These are phyloP conservation scores for Alopecurus myosuroides DNA, from an alignment of 176 grass and related monocot species.

Conservation along the genomic window DNA sequence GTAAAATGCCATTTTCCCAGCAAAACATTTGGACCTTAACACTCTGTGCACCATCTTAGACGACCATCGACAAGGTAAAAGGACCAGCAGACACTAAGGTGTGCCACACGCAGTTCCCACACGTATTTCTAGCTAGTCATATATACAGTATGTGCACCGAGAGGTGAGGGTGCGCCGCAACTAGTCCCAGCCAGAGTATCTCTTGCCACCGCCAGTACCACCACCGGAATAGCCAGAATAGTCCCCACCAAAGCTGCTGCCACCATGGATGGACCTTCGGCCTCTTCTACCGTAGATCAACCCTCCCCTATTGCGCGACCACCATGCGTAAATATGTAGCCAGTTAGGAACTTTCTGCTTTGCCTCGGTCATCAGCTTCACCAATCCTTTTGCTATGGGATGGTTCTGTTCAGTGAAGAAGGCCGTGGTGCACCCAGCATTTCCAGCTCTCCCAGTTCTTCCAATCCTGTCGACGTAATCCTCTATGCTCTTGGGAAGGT, in stretches of 20 bases:
- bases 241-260: constrained; percentile 14
- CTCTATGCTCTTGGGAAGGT: constrained; percentile 71
- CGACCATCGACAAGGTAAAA: not conserved
- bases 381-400: constrained; percentile 45
- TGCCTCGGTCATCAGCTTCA: constrained; percentile 57
- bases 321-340: constrained; percentile 40
- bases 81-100: not conserved
- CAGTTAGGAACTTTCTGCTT: constrained; percentile 64
- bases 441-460: constrained; percentile 59
- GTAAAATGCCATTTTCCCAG: not conserved
- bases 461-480: constrained; percentile 84
- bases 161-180: not conserved
- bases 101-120: not conserved
- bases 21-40: not conserved
- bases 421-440: constrained; percentile 63
- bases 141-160: constrained; percentile 22
- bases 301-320: constrained; percentile 27
- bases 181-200: constrained; percentile 76
- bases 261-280: constrained; percentile 10
- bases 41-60: constrained; percentile 14
- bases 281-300: constrained; percentile 27
- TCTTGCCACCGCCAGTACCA: no score
- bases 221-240: not conserved
- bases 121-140: not conserved
- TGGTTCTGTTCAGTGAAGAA: constrained; percentile 61